phyloP scores from a whole-genome alignment of 805 yeast genomes.

The Saccharomycopsis fermentans region DNA sequence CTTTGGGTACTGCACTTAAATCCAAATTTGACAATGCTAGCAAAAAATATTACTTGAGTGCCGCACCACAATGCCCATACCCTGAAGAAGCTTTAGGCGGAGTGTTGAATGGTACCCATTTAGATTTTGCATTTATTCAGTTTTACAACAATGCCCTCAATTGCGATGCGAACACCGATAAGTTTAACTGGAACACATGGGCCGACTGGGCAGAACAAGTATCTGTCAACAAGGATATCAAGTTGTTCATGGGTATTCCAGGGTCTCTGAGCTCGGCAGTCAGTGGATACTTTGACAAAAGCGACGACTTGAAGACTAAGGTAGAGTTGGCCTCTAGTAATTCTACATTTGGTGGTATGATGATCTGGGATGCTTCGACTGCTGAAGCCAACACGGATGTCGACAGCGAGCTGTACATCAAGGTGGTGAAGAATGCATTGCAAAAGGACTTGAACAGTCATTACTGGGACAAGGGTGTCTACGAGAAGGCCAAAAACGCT shows the following conservation, averaged over 20 bases:
- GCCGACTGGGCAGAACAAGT: conserved; percentile 43
- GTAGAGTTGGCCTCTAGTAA: conserved; percentile 25
- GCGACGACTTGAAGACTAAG: conserved; percentile 22
- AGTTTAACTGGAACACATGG: conserved; percentile 72
- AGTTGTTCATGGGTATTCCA: conserved; percentile 68
- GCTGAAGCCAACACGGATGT: conserved; percentile 38
- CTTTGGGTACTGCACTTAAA: conserved; percentile 48
- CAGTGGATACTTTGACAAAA: conserved; percentile 46
- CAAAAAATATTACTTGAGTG: conserved; percentile 63
- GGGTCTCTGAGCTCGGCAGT: conserved; percentile 51
- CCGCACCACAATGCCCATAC: conserved; percentile 87
- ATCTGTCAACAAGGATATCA: conserved; percentile 60
- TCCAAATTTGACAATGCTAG: conserved; percentile 35
- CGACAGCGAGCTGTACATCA: conserved; percentile 35
- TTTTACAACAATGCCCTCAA: conserved; percentile 81
- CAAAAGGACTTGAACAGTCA: conserved; percentile 16
- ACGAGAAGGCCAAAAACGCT: conserved; percentile 8
- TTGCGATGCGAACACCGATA: conserved; percentile 28
- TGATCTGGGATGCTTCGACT: conserved; percentile 66
- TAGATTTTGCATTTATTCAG: conserved; percentile 79
- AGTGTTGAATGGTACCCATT: conserved; percentile 43
- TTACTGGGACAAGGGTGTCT: conserved; percentile 17
- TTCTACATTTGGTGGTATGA: conserved; percentile 55
- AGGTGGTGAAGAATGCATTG: conserved; percentile 34
- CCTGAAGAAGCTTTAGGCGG: conserved; percentile 68